Evolutionary conservation across 306 rosid genomes (phyloP).

Genomic region (Quercus gilva): DNA sequence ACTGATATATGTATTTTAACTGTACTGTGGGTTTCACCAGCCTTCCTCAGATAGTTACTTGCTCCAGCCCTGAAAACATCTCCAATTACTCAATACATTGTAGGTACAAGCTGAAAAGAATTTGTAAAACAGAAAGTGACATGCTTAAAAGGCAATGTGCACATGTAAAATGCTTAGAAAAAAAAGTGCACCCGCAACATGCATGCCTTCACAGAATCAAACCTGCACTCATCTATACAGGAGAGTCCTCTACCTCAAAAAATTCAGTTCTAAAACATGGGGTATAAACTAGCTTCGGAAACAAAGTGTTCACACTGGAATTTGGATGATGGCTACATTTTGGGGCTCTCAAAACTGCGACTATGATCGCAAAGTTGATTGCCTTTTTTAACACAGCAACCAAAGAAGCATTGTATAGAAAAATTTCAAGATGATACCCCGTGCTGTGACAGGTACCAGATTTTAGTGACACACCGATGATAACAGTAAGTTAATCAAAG

Average conservation of each 20-base stretch:
- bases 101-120: neutral
- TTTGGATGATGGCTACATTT: neutral
- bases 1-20: conserved; percentile 66
- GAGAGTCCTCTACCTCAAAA: neutral
- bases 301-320: neutral
- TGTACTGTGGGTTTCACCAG: conserved; percentile 81
- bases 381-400: neutral
- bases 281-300: neutral
- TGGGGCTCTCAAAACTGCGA: neutral
- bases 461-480: neutral
- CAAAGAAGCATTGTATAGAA: neutral
- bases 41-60: conserved; percentile 71
- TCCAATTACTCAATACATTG: conserved; percentile 7
- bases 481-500: too few relatives aligned
- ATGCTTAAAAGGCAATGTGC: neutral
- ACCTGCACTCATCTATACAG: conserved; percentile 1
- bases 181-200: neutral
- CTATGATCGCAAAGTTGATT: neutral
- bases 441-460: neutral
- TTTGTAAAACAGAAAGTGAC: neutral
- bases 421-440: neutral
- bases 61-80: conserved; percentile 56
- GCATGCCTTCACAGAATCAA: neutral
- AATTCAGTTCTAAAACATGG: neutral
- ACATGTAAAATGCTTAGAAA: neutral